Evolutionary conservation across 306 rosid species (phyloP), one percentile per base, ranked within the genome.

Genomic region (Prosopis cineraria): DNA sequence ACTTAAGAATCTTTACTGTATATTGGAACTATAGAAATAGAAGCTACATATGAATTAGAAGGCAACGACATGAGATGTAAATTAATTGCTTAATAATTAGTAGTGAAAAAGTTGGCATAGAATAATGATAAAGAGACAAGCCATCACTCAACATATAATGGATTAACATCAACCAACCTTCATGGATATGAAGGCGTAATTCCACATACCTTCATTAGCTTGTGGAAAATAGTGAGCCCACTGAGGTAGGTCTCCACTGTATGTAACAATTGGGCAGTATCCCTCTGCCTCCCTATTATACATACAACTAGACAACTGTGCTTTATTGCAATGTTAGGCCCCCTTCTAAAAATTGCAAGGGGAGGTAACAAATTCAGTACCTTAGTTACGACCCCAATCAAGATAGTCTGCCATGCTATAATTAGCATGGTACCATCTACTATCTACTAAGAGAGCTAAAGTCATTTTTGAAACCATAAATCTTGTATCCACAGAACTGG

Each of bases 271-370:
- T 41, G 99, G 98, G 83, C 99, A 96, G 85, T 96, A 96, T 39
- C 99, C 99, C 83, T 96, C 99, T 16, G 99, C 99, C 90, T 96
- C 99, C 86, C 99, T 88, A 84, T 96, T 93, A 85, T 93, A 96
- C 11, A 97, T 96, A 80, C 99, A 96, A 53, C 99, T 97, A 37
- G 99, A 96, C 85, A 77, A 87, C 80, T 93, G 97, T 55, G 99
- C 91, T 65, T 89, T 81, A 87, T 96, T 96, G 89, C 99, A 96
- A 80, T 79, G 98, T 76, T 96, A 96, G 80, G 98, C 94, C 73
- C 97, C 99, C 88, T 96, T 96, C 99, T 98, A 96, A 30, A 78
- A 76, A 82, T 91, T 93, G 91, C 99, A 96, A 30, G 97, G 97
- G 67, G 90, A 87, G 29, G 91, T 93, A 72, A 93, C 91, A 85